Conservation (phyloP, 2,329 filamentous ascomycete species). For the Cadophora sp. region DNA sequence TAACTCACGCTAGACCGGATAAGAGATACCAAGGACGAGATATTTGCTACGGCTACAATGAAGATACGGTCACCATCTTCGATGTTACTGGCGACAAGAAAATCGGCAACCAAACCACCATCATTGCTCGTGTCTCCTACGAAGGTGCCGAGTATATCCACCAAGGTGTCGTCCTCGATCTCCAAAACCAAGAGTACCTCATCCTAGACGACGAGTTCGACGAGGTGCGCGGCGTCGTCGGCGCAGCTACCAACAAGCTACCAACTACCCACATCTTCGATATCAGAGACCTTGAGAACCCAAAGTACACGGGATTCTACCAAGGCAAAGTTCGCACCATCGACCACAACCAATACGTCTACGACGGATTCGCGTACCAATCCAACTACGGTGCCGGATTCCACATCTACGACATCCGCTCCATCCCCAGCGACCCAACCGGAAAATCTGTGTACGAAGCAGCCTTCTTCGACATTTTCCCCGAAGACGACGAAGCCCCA, state of each 20-base stretch:
- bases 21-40: slow-evolving; percentile 28
- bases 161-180: slow-evolving; percentile 50
- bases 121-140: slow-evolving; percentile 57
- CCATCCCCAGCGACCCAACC: slow-evolving; percentile 45
- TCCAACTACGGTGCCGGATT: slow-evolving; percentile 59
- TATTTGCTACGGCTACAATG: slow-evolving; percentile 33
- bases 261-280: slow-evolving; percentile 60
- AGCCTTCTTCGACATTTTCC: slow-evolving; percentile 45
- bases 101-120: slow-evolving; percentile 44
- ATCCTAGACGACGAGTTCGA: slow-evolving; percentile 44
- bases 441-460: slow-evolving; percentile 51
- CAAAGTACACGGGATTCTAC: slow-evolving; percentile 53
- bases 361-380: slow-evolving; percentile 53
- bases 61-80: slow-evolving; percentile 51
- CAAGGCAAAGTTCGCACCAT: slow-evolving; percentile 48
- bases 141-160: slow-evolving; percentile 59
- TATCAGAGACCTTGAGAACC: slow-evolving; percentile 49
- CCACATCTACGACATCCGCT: slow-evolving; percentile 44
- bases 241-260: slow-evolving; percentile 51
- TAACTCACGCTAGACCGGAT: slow-evolving; percentile 22
- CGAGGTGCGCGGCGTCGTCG: slow-evolving; percentile 49
- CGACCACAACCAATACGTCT: slow-evolving; percentile 55
- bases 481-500: slow-evolving; percentile 35
- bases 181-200: slow-evolving; percentile 23
- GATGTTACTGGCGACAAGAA: slow-evolving; percentile 48